These are phyloP conservation scores for Colletotrichum navitas DNA, from an alignment of 2,329 filamentous ascomycete species.

Conservation along the genomic window DNA sequence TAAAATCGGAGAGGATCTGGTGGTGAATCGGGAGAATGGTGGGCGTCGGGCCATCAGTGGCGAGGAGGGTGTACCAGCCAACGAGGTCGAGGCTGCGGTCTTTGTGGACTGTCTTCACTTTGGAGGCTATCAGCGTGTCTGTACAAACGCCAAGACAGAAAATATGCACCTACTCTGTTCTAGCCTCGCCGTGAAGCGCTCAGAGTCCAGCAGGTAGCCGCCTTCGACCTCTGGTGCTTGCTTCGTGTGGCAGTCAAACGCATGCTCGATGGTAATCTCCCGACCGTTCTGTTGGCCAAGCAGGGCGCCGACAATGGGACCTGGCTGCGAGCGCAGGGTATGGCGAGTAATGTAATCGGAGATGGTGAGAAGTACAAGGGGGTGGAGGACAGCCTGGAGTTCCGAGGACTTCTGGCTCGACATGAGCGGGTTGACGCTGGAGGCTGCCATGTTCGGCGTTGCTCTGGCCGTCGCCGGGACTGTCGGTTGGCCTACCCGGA, in stretches of 20 bases:
- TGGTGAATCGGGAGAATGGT: conserved; percentile 81
- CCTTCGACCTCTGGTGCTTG: conserved; percentile 61
- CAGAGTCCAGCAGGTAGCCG: conserved; percentile 72
- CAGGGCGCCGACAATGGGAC: conserved; percentile 87
- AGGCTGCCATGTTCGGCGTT: conserved; percentile 60
- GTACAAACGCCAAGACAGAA: not conserved
- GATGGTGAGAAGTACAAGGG: conserved; percentile 93
- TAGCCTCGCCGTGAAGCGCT: conserved; percentile 82
- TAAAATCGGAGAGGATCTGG: conserved; percentile 79
- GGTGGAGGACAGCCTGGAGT: conserved; percentile 87
- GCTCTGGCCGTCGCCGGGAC: conserved; percentile 31
- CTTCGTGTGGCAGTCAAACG: conserved; percentile 82
- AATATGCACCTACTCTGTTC: conserved; percentile 78
- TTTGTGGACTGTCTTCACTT: conserved; percentile 92
- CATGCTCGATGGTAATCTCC: conserved; percentile 91
- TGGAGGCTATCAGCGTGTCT: conserved; percentile 27
- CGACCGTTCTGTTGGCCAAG: conserved; percentile 92
- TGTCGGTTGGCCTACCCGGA: not conserved
- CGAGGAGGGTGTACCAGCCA: conserved; percentile 89
- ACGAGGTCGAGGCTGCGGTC: conserved; percentile 85
- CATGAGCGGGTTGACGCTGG: conserved; percentile 67
- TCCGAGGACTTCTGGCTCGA: conserved; percentile 77
- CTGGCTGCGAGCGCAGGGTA: conserved; percentile 79
- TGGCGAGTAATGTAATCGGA: conserved; percentile 97
- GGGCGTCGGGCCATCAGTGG: conserved; percentile 76